These are phyloP conservation scores for Allium sativum DNA, from an alignment of 106 monocot genomes.

Conservation along the genomic window DNA sequence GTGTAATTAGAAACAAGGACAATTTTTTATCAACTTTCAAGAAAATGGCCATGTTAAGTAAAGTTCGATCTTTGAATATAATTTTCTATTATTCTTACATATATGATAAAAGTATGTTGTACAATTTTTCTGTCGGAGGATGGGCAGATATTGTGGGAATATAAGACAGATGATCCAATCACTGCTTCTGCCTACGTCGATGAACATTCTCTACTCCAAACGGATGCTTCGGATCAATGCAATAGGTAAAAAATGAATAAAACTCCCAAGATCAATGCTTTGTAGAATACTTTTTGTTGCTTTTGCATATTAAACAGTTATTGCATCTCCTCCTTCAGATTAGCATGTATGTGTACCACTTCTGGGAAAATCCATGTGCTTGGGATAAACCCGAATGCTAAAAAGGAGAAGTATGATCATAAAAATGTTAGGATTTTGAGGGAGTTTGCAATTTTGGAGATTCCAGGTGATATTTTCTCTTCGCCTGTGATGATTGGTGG, in stretches of 20 bases:
- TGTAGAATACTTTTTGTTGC: too few relatives aligned
- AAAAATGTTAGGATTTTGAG: slow-evolving; percentile 14
- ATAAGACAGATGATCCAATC: slow-evolving; percentile 58
- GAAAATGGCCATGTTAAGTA: too few relatives aligned
- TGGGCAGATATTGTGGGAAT: slow-evolving; percentile 61
- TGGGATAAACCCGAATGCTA: slow-evolving; percentile 24
- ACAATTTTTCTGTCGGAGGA: slow-evolving; percentile 16
- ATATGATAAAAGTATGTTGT: too few relatives aligned
- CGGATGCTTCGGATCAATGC: slow-evolving; percentile 14
- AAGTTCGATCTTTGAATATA: neutral
- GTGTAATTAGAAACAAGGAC: too few relatives aligned
- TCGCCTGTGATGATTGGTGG: slow-evolving; percentile 86
- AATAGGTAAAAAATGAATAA: slow-evolving; percentile 29
- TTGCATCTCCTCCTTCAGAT: slow-evolving; percentile 19
- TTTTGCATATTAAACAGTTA: too few relatives aligned
- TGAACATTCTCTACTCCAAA: slow-evolving; percentile 38
- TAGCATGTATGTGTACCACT: slow-evolving; percentile 65
- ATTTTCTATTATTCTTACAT: neutral
- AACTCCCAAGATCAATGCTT: neutral
- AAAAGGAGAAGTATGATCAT: slow-evolving; percentile 8
- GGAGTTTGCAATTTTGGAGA: slow-evolving; percentile 37
- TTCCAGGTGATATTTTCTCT: slow-evolving; percentile 69
- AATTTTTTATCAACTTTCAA: too few relatives aligned
- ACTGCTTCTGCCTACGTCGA: slow-evolving; percentile 75
- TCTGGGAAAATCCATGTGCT: slow-evolving; percentile 69